These are phyloP conservation scores for Immersiella caudata DNA, from an alignment of 495 filamentous ascomycete genomes.

Conservation along the genomic window DNA sequence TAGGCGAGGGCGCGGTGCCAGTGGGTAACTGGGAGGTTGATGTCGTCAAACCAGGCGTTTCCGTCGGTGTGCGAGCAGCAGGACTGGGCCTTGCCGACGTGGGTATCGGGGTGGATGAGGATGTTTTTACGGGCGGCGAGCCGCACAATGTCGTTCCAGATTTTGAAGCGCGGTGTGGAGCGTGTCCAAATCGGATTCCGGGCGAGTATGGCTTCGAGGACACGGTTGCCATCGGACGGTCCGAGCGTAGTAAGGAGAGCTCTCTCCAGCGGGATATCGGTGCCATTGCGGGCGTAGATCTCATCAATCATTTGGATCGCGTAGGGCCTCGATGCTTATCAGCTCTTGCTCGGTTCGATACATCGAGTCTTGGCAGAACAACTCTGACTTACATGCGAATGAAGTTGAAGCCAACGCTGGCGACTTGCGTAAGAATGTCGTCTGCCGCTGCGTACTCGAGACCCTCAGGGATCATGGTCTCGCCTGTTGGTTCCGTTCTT, in stretches of 20 bases:
- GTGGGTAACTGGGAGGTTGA: constrained; percentile 51
- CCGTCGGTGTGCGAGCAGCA: constrained; percentile 58
- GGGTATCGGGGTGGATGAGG: constrained; percentile 61
- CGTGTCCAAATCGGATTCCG: constrained; percentile 51
- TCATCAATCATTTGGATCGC: constrained; percentile 63
- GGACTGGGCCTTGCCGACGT: constrained; percentile 60
- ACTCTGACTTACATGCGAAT: constrained; percentile 50
- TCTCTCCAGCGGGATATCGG: constrained; percentile 49
- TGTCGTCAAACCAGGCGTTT: constrained; percentile 60
- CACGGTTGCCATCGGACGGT: constrained; percentile 46
- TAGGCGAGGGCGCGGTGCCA: constrained; percentile 56
- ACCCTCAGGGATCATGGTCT: constrained; percentile 62
- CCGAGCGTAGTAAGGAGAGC: constrained; percentile 51
- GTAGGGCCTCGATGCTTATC: constrained; percentile 38
- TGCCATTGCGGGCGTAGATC: constrained; percentile 50
- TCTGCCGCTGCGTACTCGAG: constrained; percentile 55
- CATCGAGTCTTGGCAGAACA: not conserved
- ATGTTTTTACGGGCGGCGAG: constrained; percentile 48
- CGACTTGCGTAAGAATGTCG: constrained; percentile 52
- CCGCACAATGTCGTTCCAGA: constrained; percentile 44
- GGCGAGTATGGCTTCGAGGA: constrained; percentile 45
- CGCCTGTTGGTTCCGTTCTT: constrained; percentile 22
- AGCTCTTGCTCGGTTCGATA: not conserved
- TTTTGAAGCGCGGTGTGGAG: constrained; percentile 50
- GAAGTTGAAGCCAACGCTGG: constrained; percentile 52